These are phyloP conservation scores for Malbranchea cinnamomea DNA, from an alignment of 2,329 filamentous ascomycete species.

Conservation along the genomic window DNA sequence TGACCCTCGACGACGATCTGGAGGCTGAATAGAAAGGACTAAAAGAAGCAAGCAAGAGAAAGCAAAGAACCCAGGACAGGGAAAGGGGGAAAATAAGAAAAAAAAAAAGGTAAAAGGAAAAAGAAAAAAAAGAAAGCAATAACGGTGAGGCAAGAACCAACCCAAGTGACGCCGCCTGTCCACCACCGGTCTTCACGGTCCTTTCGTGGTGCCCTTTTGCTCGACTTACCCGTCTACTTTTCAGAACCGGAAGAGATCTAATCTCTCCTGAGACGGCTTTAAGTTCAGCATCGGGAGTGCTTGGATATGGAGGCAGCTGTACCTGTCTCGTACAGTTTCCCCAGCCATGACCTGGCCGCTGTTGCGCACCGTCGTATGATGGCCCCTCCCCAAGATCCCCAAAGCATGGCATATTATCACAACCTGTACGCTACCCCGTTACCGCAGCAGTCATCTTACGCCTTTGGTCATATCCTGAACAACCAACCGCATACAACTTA, in stretches of 20 bases:
- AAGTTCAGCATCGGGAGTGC: not conserved
- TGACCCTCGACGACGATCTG: too few species aligned
- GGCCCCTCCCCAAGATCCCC: conserved; percentile 17
- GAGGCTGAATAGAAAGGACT: too few species aligned
- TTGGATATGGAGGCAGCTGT: conserved; percentile 26
- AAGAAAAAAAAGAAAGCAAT: conserved; percentile 4
- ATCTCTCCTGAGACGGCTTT: not conserved
- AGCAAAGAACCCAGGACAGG: too few species aligned
- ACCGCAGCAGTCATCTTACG: conserved; percentile 19
- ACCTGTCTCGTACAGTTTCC: conserved; percentile 26
- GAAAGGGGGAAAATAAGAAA: conserved; percentile 3
- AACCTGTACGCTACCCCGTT: conserved; percentile 25
- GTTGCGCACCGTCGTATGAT: conserved; percentile 24
- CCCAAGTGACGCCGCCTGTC: too few species aligned
- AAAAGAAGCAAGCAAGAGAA: too few species aligned
- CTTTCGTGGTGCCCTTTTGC: too few species aligned
- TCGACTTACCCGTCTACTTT: too few species aligned
- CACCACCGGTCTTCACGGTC: too few species aligned
- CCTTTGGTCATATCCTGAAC: conserved; percentile 20
- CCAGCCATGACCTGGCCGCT: conserved; percentile 22
- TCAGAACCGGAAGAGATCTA: too few species aligned
- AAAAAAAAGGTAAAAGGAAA: not conserved
- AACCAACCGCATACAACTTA: conserved; percentile 18
- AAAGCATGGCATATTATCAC: conserved; percentile 24
- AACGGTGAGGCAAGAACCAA: conserved; percentile 2